Base-by-base conservation (phyloP, 2,329 filamentous ascomycete genomes). In the Colletotrichum godetiae region DNA sequence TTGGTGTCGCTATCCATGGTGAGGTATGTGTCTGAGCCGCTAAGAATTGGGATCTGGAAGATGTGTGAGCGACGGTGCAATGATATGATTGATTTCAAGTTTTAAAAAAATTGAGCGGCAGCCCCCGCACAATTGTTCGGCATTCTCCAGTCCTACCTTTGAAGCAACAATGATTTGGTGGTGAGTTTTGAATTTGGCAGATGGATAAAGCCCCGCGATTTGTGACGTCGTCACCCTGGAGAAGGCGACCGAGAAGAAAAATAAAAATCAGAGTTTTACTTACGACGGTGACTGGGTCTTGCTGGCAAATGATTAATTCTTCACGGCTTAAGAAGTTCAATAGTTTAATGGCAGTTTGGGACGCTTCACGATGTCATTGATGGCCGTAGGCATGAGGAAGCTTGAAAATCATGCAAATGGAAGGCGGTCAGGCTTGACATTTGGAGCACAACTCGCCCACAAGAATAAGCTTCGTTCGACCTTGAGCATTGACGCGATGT, bases 1-100 rank as follows among this genome's bases (percentile, higher is more conserved):
- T 62, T 75, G 58, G 74, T 76, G 63, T 76, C 74, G 73, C 56
- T 76, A 22, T 76, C 74, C 74, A 76, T 75, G 56, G 11, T 73
- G 58, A n/a, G 19, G 19, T 49, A 1, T 46, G 52, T 35, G 62
- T 56, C 52, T 19, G 24, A 22, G 11, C 15, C 24, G 31, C n/a
- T 33, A 11, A 42, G 12, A 24, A 8, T 42, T 27, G 37, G 7
- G 12, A 31, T 22, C 27, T 53, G 22, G 60, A 12, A 15, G 49
- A 15, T 22, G 7, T 15, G 52, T 55, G 53, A 56, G 56, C 27
- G 29, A 12, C 22, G 19, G 12, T 35, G 7, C 15, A 24, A 46
- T 15, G 1, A 49, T 12, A 35, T 22, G 27, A 4, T n/a, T 46
- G 4, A 4, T 37, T 19, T 8, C 22, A n/a, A 2, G 2, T 6